Evolutionary conservation across 805 yeast species (phyloP).

Genomic region (Hanseniaspora guilliermondii): DNA sequence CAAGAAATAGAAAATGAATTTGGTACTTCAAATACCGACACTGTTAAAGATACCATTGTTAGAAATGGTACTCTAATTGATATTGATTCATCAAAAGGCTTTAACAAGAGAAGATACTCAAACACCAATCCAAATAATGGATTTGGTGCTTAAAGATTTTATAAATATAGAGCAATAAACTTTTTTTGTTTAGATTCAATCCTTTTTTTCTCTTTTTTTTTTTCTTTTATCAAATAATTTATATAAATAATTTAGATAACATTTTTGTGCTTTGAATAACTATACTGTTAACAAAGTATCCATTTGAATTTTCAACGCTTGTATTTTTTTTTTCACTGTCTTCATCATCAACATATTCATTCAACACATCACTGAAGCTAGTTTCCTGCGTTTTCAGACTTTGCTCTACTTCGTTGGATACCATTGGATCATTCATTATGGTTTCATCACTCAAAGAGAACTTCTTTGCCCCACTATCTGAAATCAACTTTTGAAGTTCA

Average conservation of each 20-base stretch:
- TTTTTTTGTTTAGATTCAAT: background rate
- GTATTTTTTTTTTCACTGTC: background rate
- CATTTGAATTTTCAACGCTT: background rate
- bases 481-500: background rate
- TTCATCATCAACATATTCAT: background rate
- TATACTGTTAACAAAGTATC: background rate
- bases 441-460: slow-evolving; percentile 8
- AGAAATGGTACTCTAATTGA: slow-evolving; percentile 48
- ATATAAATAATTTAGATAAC: background rate
- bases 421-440: background rate
- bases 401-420: background rate
- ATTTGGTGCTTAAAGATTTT: slow-evolving; percentile 19
- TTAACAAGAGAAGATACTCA: slow-evolving; percentile 23
- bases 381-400: background rate
- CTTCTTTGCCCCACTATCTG: background rate
- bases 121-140: slow-evolving; percentile 34
- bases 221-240: background rate
- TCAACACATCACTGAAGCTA: background rate
- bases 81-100: slow-evolving; percentile 22
- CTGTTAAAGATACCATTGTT: slow-evolving; percentile 48
- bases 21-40: slow-evolving; percentile 39
- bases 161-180: background rate
- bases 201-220: background rate
- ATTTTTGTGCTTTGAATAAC: background rate
- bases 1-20: slow-evolving; percentile 55